phyloP scores from a whole-genome alignment of 495 filamentous ascomycete species.

The Penicillium atrosanguineum region DNA sequence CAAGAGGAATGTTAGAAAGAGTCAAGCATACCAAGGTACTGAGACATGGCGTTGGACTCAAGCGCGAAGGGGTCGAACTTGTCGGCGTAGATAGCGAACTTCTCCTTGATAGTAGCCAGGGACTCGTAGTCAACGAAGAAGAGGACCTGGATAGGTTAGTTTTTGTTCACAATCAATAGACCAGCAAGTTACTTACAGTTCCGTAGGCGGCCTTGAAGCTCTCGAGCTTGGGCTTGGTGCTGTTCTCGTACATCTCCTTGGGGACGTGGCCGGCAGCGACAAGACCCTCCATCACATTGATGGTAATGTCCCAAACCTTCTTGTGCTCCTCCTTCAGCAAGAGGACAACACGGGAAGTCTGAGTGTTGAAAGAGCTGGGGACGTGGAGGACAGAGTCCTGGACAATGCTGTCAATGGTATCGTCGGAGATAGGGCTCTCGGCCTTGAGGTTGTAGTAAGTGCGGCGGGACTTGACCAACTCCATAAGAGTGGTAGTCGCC shows the following conservation, averaged over 20 bases:
- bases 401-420: slow-evolving; percentile 39
- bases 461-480: slow-evolving; percentile 44
- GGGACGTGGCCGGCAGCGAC: slow-evolving; percentile 33
- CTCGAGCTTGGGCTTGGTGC: slow-evolving; percentile 43
- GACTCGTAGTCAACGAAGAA: slow-evolving; percentile 49
- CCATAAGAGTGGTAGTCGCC: slow-evolving; percentile 38
- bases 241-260: slow-evolving; percentile 40
- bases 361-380: slow-evolving; percentile 54
- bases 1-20: too few species aligned
- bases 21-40: slow-evolving; percentile 43
- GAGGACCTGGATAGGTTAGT: slow-evolving; percentile 31
- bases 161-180: background rate
- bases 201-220: slow-evolving; percentile 47
- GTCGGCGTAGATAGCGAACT: slow-evolving; percentile 45
- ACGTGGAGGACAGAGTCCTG: slow-evolving; percentile 42
- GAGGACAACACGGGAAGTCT: slow-evolving; percentile 48
- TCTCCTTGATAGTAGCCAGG: slow-evolving; percentile 40
- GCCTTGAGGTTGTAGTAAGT: slow-evolving; percentile 45
- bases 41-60: slow-evolving; percentile 52
- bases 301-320: slow-evolving; percentile 52
- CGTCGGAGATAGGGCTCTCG: slow-evolving; percentile 44
- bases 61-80: slow-evolving; percentile 49
- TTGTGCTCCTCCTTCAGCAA: slow-evolving; percentile 50
- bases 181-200: slow-evolving; percentile 33
- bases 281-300: slow-evolving; percentile 40